A percentile compares a stretch with the other conserved stretches of the same genome.
Evolutionary conservation across 2,329 filamentous ascomycete genomes (phyloP).

Genomic region (Aureobasidium subglaciale): DNA sequence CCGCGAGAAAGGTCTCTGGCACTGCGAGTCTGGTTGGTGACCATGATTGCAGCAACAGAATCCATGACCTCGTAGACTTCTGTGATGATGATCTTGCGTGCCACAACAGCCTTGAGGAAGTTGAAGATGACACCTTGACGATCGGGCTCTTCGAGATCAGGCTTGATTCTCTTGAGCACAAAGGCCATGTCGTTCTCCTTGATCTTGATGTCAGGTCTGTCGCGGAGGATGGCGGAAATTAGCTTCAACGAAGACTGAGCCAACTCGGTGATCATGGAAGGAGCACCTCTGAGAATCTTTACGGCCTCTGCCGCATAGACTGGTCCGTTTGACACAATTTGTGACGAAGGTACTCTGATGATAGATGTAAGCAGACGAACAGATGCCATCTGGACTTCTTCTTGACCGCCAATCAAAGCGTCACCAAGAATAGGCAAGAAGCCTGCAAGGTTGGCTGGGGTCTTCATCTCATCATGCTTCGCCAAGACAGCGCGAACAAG

Average conservation of each 20-base stretch:
- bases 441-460: constrained; percentile 68
- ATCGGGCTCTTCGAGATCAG: constrained; percentile 87
- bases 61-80: constrained; percentile 88
- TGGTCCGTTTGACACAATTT: constrained; percentile 62
- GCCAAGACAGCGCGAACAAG: constrained; percentile 77
- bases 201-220: constrained; percentile 66
- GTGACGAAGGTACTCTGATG: constrained; percentile 70
- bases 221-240: constrained; percentile 74
- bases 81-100: constrained; percentile 76
- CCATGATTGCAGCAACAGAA: constrained; percentile 83
- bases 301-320: constrained; percentile 82
- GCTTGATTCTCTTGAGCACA: constrained; percentile 71
- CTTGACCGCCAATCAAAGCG: constrained; percentile 72
- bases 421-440: constrained; percentile 89
- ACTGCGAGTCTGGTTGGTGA: constrained; percentile 85
- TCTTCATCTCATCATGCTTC: constrained; percentile 76
- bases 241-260: constrained; percentile 86
- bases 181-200: constrained; percentile 78
- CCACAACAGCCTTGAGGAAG: constrained; percentile 81
- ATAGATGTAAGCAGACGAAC: constrained; percentile 80
- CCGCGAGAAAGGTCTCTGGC: constrained; percentile 82
- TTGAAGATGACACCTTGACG: constrained; percentile 91
- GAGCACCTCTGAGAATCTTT: constrained; percentile 68
- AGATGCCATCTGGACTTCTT: constrained; percentile 85
- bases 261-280: constrained; percentile 73